Evolutionary conservation across 495 filamentous ascomycete species (phyloP), one percentile per base, ranked within the genome.

Genomic region (Aspergillus mulundensis): DNA sequence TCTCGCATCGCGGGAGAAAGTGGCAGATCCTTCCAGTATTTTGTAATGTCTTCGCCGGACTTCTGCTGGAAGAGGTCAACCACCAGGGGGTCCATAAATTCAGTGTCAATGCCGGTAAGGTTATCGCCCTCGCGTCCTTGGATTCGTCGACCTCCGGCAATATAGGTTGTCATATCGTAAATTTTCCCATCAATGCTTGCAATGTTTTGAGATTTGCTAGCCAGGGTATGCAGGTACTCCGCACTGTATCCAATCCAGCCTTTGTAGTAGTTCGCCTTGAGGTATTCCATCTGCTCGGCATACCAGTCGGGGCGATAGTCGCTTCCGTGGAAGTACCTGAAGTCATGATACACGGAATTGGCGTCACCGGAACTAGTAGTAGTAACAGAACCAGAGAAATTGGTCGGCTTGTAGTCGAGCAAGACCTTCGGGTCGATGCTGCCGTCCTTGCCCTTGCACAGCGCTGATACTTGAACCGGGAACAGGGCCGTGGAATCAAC

Each of bases 291-390:
- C 69, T 89, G 85, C 70, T 97, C 89, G 46, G 77, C 84, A 73
- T 89, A 96, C 94, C 94, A 99, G 66, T 95, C 90, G 2, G 86
- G 84, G 6, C 91, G 86, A 42, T 79, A 86, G 68, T 95, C 88
- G 56, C 90, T 88, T 32, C 95, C 88, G 57, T 90, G 89, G 65
- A 84, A 89, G 63, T 78, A 83, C 56, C 94, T 85, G 83, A 97
- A 99, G 69, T 99, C 94, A 64, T 99, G 94, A 65, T 93, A 99
- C 55, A 79, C 78, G 14, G 83, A 66, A 62, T 96, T 95, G 40
- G 69, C 61, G 63, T 97, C 95, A 38, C 80, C 77, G 25, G 66
- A 75, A 65, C 80, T 85, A 67, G 91, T 80, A 5, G 86, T 71
- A 20, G 73, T 80, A 21, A 81, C 81, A 12, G 82, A 81, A 12